phyloP scores from a whole-genome alignment of 2,329 filamentous ascomycete species.

The Diaporthe ilicicola region DNA sequence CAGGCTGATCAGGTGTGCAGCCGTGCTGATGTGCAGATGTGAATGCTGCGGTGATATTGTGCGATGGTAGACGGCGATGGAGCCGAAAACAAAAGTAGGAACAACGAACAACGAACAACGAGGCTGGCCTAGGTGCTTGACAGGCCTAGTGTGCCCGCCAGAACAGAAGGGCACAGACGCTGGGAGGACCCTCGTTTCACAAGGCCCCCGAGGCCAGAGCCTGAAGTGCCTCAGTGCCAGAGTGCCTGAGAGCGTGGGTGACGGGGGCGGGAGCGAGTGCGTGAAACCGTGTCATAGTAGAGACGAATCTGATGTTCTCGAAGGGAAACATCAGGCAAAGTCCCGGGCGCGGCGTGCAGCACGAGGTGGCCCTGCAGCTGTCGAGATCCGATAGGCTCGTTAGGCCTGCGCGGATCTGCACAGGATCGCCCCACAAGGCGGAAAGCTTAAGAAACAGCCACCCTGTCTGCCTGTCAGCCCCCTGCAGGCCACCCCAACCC shows the following conservation, averaged over 20 bases:
- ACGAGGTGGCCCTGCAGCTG: not conserved
- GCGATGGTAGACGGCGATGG: not conserved
- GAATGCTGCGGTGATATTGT: constrained; percentile 21
- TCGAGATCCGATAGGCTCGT: constrained; percentile 31
- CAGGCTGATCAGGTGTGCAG: constrained; percentile 11
- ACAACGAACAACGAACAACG: not conserved
- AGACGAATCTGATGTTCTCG: not conserved
- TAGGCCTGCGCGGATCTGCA: constrained; percentile 15
- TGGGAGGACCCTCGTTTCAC: constrained; percentile 17
- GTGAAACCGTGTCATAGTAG: constrained; percentile 17
- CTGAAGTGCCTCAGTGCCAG: not conserved
- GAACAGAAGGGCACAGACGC: constrained; percentile 5
- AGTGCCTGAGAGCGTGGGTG: not conserved
- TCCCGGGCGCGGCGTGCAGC: not conserved
- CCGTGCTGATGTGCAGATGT: not conserved
- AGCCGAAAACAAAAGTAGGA: not conserved
- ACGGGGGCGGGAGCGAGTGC: not conserved
- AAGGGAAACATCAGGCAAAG: not conserved
- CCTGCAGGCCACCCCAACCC: not conserved
- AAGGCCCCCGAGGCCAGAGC: too few relatives aligned
- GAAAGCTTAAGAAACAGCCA: not conserved
- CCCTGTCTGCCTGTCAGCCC: not conserved
- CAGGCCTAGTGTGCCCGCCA: not conserved
- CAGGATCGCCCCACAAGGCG: constrained; percentile 15
- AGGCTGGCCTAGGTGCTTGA: not conserved